Conservation (phyloP, 805 yeast species). For the Saccharomycopsis fermentans region DNA sequence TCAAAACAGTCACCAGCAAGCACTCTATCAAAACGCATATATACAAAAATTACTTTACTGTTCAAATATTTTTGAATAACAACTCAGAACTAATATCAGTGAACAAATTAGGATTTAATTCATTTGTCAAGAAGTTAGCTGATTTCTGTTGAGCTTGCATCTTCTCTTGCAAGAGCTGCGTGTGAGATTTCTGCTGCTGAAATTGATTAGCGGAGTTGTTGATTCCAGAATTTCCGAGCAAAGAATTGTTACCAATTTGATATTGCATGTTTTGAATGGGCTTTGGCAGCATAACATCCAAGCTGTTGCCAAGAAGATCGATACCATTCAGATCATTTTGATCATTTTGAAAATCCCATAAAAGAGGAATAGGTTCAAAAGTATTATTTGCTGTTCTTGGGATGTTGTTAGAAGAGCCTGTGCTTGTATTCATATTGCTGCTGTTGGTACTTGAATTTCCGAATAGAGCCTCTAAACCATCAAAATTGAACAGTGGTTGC, state of each 20-base stretch:
- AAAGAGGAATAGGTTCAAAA: neutral
- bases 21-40: neutral
- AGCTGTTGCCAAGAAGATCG: neutral
- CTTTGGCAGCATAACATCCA: neutral
- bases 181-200: neutral
- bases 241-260: neutral
- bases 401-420: neutral
- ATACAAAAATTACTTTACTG: neutral
- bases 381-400: neutral
- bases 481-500: neutral
- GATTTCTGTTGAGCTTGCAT: neutral
- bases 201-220: neutral
- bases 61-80: neutral
- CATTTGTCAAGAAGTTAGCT: neutral
- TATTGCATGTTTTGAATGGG: neutral
- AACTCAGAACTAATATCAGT: neutral
- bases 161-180: neutral
- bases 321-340: neutral
- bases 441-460: neutral
- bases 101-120: slow-evolving; percentile 3
- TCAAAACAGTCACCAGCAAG: too few species aligned
- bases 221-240: neutral
- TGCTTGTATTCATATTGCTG: neutral
- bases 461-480: slow-evolving; percentile 9
- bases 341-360: neutral